Conservation (phyloP, 2,329 filamentous ascomycete genomes). For the Hypoxylon sp. region DNA sequence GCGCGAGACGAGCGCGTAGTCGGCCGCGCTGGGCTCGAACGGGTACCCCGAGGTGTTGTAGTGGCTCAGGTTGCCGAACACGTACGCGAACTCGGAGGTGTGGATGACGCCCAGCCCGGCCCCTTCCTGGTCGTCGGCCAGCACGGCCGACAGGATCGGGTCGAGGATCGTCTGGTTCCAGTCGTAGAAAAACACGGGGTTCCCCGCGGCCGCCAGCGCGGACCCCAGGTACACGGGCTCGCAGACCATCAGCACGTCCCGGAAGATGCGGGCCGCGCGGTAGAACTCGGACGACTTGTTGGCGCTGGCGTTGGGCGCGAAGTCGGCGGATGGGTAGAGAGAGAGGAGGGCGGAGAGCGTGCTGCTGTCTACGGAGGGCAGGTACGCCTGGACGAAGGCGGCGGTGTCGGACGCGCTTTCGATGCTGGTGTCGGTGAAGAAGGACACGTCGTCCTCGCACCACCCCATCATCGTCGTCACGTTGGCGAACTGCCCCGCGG, state of each 20-base stretch:
- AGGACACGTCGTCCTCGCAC: conserved; percentile 55
- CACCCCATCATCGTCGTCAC: conserved; percentile 54
- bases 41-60: conserved; percentile 51
- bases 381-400: conserved; percentile 52
- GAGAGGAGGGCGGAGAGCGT: conserved; percentile 53
- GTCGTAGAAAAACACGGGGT: conserved; percentile 57
- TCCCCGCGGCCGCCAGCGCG: conserved; percentile 49
- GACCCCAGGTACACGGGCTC: conserved; percentile 54
- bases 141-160: conserved; percentile 51
- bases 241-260: conserved; percentile 62
- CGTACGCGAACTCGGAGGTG: conserved; percentile 62
- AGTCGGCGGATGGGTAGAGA: conserved; percentile 61
- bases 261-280: conserved; percentile 57
- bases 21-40: conserved; percentile 50
- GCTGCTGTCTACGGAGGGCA: conserved; percentile 47
- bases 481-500: conserved; percentile 52
- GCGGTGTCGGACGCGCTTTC: conserved; percentile 50
- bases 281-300: conserved; percentile 58
- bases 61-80: conserved; percentile 57
- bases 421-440: conserved; percentile 53
- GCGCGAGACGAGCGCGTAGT: conserved; percentile 51
- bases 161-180: conserved; percentile 65
- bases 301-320: conserved; percentile 48
- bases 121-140: conserved; percentile 46
- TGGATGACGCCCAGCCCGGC: conserved; percentile 58